Evolutionary conservation across 176 grass and related monocot genomes (phyloP).

Genomic region (Hordeum marinum): DNA sequence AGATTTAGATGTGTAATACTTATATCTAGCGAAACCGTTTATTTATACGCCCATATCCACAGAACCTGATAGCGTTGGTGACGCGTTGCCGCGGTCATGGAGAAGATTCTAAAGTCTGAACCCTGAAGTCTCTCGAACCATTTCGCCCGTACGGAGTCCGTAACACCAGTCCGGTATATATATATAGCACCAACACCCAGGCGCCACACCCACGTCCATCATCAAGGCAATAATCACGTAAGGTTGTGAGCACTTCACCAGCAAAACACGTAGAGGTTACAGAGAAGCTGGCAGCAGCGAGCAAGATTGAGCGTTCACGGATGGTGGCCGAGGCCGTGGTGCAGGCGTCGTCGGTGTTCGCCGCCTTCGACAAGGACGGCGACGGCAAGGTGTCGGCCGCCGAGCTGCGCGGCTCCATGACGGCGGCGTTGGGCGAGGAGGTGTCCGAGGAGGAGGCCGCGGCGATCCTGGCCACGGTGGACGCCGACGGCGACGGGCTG

Average conservation of each 20-base stretch:
- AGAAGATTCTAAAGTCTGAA: background rate
- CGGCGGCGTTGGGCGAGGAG: constrained; percentile 12
- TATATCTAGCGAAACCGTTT: no score
- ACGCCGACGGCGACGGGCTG: constrained; percentile 44
- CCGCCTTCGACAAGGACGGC: constrained; percentile 46
- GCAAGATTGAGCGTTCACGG: background rate
- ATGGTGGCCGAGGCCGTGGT: background rate
- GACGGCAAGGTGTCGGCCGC: constrained; percentile 60
- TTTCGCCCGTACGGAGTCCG: background rate
- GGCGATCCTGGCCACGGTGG: constrained; percentile 29
- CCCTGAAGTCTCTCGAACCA: background rate
- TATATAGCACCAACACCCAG: background rate
- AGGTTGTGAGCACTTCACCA: no score
- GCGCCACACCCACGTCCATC: background rate
- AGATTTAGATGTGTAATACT: no score
- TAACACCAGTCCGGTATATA: background rate
- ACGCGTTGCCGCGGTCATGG: background rate
- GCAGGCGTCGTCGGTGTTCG: constrained; percentile 28
- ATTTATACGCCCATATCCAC: background rate
- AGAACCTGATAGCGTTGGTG: background rate
- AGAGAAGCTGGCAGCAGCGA: background rate
- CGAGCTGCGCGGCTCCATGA: constrained; percentile 39
- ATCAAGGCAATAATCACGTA: no score
- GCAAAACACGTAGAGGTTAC: background rate
- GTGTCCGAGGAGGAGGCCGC: constrained; percentile 34